phyloP scores from a whole-genome alignment of 768 basidiomycete genomes.

The Lentinula aciculospora region DNA sequence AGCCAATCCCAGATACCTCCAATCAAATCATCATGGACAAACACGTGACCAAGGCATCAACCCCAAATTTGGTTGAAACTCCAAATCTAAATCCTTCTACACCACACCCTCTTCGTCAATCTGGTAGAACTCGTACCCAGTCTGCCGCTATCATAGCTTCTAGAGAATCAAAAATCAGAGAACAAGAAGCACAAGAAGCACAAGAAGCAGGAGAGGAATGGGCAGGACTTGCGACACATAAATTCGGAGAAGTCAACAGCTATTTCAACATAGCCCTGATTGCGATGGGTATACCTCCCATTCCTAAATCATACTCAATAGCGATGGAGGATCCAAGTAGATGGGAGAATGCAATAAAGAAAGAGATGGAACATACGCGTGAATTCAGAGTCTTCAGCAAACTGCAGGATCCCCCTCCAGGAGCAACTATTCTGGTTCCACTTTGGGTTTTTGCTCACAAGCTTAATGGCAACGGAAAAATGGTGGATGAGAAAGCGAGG shows the following conservation, averaged over 20 bases:
- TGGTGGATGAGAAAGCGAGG: slow-evolving; percentile 11
- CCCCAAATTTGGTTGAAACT: too few species aligned
- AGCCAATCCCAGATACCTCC: too few species aligned
- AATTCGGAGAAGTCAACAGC: neutral
- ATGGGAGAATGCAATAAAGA: neutral
- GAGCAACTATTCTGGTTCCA: neutral
- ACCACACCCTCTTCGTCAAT: too few species aligned
- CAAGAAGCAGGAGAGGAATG: too few species aligned
- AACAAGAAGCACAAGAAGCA: too few species aligned
- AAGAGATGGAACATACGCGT: neutral
- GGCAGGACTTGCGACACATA: too few species aligned
- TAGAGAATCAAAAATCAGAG: too few species aligned
- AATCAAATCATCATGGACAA: too few species aligned
- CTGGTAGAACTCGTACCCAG: too few species aligned
- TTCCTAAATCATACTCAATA: neutral
- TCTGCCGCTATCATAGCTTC: too few species aligned
- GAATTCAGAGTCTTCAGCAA: neutral
- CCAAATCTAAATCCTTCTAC: too few species aligned
- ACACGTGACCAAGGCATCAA: too few species aligned
- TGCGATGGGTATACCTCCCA: neutral
- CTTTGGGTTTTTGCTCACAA: slow-evolving; percentile 5
- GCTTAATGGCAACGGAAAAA: slow-evolving; percentile 15
- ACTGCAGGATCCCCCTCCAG: neutral
- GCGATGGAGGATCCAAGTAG: neutral
- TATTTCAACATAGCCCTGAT: neutral